Conservation (phyloP, 1,284 basidiomycete species). For the Schizophyllum commune region DNA sequence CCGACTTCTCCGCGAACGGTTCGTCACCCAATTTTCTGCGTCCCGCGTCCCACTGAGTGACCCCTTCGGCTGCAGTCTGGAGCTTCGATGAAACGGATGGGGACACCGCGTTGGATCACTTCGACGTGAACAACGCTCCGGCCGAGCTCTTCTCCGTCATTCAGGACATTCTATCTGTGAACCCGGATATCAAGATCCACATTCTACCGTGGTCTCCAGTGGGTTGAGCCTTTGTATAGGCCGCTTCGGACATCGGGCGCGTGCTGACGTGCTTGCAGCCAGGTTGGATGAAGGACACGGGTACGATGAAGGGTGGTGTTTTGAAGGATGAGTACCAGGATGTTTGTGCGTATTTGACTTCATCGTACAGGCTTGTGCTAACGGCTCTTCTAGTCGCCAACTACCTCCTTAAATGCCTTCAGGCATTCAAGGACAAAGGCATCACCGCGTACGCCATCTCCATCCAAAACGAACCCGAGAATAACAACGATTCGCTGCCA, state of each 20-base stretch:
- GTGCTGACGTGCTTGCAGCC: constrained; percentile 20
- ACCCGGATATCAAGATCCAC: constrained; percentile 32
- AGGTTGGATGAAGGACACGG: constrained; percentile 46
- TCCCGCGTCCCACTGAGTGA: background rate
- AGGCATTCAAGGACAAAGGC: constrained; percentile 41
- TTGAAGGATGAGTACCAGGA: constrained; percentile 27
- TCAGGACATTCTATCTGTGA: constrained; percentile 40
- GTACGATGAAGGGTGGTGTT: constrained; percentile 42
- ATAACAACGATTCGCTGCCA: constrained; percentile 13
- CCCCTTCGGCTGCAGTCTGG: constrained; percentile 26
- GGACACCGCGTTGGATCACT: constrained; percentile 35
- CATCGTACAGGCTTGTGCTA: too few relatives aligned
- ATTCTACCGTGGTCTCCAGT: constrained; percentile 45
- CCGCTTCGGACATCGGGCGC: background rate
- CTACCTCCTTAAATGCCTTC: constrained; percentile 46
- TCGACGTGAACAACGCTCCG: constrained; percentile 39
- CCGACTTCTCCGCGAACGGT: constrained; percentile 42
- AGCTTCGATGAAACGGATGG: constrained; percentile 39
- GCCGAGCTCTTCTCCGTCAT: constrained; percentile 43
- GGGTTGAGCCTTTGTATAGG: background rate
- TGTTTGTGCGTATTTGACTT: background rate
- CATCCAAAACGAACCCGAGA: constrained; percentile 49
- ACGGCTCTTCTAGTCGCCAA: constrained; percentile 30
- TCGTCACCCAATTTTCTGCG: background rate
- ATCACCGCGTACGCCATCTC: constrained; percentile 42